Conservation (phyloP, 306 rosid genomes). For the Oxytropis ochrocephala region DNA sequence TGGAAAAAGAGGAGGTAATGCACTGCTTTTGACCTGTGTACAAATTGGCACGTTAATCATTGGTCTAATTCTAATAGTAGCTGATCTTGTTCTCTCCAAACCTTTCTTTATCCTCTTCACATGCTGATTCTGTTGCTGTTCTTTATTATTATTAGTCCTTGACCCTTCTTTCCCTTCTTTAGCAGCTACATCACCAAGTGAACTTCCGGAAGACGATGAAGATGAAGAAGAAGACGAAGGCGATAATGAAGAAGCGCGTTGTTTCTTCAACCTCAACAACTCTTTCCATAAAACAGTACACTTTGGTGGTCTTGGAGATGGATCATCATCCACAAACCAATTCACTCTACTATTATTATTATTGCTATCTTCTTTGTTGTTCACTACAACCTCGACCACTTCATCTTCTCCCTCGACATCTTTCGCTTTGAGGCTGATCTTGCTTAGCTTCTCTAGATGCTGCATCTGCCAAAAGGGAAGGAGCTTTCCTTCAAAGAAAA, state of each 20-base stretch:
- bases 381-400: conserved; percentile 16
- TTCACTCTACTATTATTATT: conserved; percentile 41
- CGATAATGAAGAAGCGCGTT: conserved; percentile 67
- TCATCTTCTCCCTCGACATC: conserved; percentile 27
- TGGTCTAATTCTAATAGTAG: conserved; percentile 82
- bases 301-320: conserved; percentile 97
- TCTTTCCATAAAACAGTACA: conserved; percentile 98
- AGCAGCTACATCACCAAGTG: conserved; percentile 57
- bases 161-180: conserved; percentile 52
- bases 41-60: conserved; percentile 95
- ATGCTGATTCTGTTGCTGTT: conserved; percentile 47
- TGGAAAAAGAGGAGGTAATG: conserved; percentile 89
- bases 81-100: conserved; percentile 87
- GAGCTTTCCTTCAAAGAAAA: conserved; percentile 93
- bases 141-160: conserved; percentile 29
- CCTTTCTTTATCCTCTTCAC: conserved; percentile 80
- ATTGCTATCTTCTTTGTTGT: conserved; percentile 41
- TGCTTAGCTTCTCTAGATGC: conserved; percentile 74
- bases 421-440: conserved; percentile 52
- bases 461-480: conserved; percentile 90
- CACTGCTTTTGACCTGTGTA: conserved; percentile 68
- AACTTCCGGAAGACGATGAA: conserved; percentile 67
- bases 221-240: conserved; percentile 93
- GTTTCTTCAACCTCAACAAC: conserved; percentile 90
- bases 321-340: conserved; percentile 97